Evolutionary conservation across 352 stramenopile genomes (phyloP).

Genomic region (Pythium brachiatum): DNA sequence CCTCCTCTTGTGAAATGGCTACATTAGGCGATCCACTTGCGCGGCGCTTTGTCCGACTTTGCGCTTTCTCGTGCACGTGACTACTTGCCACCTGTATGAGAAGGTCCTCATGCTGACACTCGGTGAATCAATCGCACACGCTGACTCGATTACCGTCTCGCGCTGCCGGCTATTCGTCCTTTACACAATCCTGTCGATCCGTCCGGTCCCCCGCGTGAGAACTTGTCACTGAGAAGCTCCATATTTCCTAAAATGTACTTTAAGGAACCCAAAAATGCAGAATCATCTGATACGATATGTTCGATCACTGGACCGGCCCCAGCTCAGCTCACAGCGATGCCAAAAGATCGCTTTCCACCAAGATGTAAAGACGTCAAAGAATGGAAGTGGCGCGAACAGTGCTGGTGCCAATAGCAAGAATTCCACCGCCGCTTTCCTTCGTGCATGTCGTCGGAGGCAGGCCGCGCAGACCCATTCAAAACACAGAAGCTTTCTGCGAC

Average conservation of each 20-base stretch:
- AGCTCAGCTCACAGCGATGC: slow-evolving; percentile 3
- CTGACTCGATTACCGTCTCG: neutral
- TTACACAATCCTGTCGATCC: slow-evolving; percentile 7
- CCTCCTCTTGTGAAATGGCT: neutral
- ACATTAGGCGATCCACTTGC: neutral
- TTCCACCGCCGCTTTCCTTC: too few species aligned
- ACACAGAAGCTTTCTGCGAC: neutral
- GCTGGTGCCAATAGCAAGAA: neutral
- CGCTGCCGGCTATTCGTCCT: neutral
- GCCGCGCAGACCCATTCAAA: neutral
- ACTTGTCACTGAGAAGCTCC: neutral
- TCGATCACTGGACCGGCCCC: too few species aligned
- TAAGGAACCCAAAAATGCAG: too few species aligned
- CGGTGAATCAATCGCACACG: neutral
- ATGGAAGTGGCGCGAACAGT: neutral
- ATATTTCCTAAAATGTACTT: neutral
- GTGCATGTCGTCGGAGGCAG: neutral
- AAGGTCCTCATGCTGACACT: neutral
- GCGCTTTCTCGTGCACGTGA: neutral
- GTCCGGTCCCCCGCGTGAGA: neutral
- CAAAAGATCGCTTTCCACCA: slow-evolving; percentile 4
- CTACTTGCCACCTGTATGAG: neutral
- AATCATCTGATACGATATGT: too few species aligned
- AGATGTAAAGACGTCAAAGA: slow-evolving; percentile 2
- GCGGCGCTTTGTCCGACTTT: neutral